Percentiles rank a stretch among this genome's conserved stretches.
These are phyloP conservation scores for Ophiostoma perfectum DNA, from an alignment of 2,329 filamentous ascomycete species.

Conservation along the genomic window DNA sequence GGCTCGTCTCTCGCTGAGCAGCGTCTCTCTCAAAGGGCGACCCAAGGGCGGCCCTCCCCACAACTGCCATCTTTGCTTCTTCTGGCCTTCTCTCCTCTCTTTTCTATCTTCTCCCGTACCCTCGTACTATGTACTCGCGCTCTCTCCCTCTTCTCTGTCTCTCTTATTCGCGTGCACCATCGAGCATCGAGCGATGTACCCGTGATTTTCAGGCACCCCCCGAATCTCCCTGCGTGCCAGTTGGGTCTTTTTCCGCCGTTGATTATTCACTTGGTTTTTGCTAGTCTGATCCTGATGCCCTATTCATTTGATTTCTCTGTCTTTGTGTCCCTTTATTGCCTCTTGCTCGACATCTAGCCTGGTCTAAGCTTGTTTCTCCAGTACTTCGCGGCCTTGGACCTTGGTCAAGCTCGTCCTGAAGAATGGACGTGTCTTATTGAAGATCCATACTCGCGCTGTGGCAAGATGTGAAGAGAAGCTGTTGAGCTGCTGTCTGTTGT, in stretches of 20 bases:
- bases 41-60: neutral
- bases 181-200: neutral
- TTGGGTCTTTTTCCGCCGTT: slow-evolving; percentile 13
- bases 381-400: slow-evolving; percentile 8
- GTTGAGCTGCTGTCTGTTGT: neutral
- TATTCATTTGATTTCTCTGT: neutral
- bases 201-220: slow-evolving; percentile 7
- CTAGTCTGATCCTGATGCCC: neutral
- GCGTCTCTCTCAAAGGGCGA: neutral
- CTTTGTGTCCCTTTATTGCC: neutral
- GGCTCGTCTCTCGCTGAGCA: neutral
- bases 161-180: neutral
- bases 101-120: neutral
- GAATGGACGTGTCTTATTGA: slow-evolving; percentile 20
- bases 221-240: slow-evolving; percentile 27
- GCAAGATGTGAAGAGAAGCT: slow-evolving; percentile 5
- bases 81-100: neutral
- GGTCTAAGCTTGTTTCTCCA: neutral
- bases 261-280: neutral
- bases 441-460: slow-evolving; percentile 1
- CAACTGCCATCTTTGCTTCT: neutral
- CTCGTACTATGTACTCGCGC: neutral
- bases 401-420: slow-evolving; percentile 17
- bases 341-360: neutral
- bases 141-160: neutral